phyloP scores from a whole-genome alignment of 306 rosid genomes.

The Prunus davidiana region DNA sequence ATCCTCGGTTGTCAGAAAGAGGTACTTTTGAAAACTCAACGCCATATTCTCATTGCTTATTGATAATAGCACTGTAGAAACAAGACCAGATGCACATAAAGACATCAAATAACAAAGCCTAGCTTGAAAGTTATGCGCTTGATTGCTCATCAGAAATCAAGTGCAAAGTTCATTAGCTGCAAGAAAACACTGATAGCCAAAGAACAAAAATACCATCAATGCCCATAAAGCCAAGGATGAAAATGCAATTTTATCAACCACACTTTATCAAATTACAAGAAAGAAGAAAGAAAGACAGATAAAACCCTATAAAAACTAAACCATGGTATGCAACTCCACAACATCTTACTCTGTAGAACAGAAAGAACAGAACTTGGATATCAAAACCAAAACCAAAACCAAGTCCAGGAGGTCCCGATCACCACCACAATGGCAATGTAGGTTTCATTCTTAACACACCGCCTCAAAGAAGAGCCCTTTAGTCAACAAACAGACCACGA shows the following conservation, averaged over 20 bases:
- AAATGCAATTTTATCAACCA: constrained; percentile 12
- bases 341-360: constrained; percentile 48
- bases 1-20: background rate
- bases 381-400: constrained; percentile 15
- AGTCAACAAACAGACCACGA: constrained; percentile 22
- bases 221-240: constrained; percentile 9
- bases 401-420: constrained; percentile 10
- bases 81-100: constrained; percentile 12
- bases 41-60: background rate
- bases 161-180: constrained; percentile 20
- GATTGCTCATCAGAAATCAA: constrained; percentile 21
- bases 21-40: background rate
- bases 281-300: background rate
- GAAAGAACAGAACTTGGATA: constrained; percentile 35
- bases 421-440: constrained; percentile 14
- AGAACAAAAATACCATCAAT: constrained; percentile 7
- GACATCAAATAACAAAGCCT: constrained; percentile 13
- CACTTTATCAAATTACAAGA: constrained; percentile 1
- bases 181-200: constrained; percentile 15
- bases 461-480: constrained; percentile 4
- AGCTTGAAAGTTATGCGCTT: constrained; percentile 19
- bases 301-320: constrained; percentile 18
- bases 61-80: constrained; percentile 11
- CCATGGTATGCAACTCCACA: constrained; percentile 15
- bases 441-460: constrained; percentile 18